These are phyloP conservation scores for Mucor saturninus DNA, from an alignment of 371 early-diverging fungal genomes.

Conservation along the genomic window DNA sequence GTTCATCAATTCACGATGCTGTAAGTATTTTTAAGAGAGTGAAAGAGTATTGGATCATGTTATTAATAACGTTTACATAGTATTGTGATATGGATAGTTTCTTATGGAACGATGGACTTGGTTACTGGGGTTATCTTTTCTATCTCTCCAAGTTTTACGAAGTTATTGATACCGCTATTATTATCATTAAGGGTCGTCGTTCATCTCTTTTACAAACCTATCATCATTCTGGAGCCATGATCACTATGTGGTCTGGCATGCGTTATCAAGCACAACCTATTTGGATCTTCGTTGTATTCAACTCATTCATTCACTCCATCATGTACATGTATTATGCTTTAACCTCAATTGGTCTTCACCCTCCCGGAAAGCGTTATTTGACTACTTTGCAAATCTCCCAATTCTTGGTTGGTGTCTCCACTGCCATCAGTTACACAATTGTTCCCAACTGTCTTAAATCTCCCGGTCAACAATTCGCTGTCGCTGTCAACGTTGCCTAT, in stretches of 20 bases:
- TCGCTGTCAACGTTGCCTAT: conserved; percentile 75
- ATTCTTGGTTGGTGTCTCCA: conserved; percentile 79
- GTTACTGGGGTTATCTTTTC: conserved; percentile 82
- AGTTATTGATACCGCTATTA: conserved; percentile 86
- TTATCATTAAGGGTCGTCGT: conserved; percentile 80
- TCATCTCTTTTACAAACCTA: conserved; percentile 85
- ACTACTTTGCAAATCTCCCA: conserved; percentile 89
- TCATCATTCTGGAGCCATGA: conserved; percentile 90
- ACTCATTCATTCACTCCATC: conserved; percentile 89
- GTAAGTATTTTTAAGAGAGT: conserved; percentile 43
- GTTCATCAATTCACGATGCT: conserved; percentile 42
- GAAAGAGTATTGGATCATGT: no score
- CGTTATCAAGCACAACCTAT: conserved; percentile 77
- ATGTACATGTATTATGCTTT: conserved; percentile 91
- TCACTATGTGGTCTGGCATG: conserved; percentile 82
- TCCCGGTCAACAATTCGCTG: conserved; percentile 69
- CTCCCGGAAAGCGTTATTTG: conserved; percentile 84
- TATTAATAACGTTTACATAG: conserved; percentile 27
- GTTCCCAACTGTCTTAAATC: conserved; percentile 68
- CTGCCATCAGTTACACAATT: conserved; percentile 73
- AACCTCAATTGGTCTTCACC: conserved; percentile 76
- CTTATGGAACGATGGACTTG: conserved; percentile 74
- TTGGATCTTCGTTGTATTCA: conserved; percentile 88
- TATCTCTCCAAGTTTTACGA: conserved; percentile 91
- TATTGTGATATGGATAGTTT: conserved; percentile 71